These are phyloP conservation scores for Acacia pycnantha DNA, from an alignment of 331 rosid genomes.

Conservation along the genomic window DNA sequence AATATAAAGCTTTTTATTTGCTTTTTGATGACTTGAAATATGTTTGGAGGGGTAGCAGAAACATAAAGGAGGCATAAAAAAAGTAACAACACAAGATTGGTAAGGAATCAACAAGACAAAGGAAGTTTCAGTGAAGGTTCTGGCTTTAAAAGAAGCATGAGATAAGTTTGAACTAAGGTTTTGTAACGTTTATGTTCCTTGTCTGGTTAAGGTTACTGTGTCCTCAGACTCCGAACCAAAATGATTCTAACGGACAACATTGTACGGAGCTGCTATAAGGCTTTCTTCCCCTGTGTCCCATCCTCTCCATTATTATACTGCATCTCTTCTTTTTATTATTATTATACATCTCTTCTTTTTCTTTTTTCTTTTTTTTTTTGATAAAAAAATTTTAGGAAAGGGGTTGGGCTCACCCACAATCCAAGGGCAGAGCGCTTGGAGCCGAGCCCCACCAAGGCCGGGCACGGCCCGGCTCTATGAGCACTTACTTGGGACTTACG, in stretches of 20 bases:
- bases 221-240: neutral
- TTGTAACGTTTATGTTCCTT: neutral
- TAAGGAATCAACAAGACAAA: neutral
- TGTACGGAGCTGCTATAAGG: neutral
- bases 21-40: neutral
- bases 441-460: too few species aligned
- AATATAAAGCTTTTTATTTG: too few species aligned
- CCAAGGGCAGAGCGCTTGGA: too few species aligned
- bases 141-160: neutral
- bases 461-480: too few species aligned
- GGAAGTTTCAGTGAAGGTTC: conserved; percentile 4
- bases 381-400: too few species aligned
- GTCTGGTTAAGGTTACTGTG: neutral
- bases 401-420: too few species aligned
- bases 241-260: neutral
- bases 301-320: neutral
- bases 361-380: too few species aligned
- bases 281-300: too few species aligned
- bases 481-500: too few species aligned
- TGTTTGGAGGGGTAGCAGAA: neutral
- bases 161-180: neutral
- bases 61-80: neutral
- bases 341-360: too few species aligned
- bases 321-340: neutral
- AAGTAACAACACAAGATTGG: neutral